phyloP scores from a whole-genome alignment of 352 stramenopile genomes.

The Phytophthora vignae region DNA sequence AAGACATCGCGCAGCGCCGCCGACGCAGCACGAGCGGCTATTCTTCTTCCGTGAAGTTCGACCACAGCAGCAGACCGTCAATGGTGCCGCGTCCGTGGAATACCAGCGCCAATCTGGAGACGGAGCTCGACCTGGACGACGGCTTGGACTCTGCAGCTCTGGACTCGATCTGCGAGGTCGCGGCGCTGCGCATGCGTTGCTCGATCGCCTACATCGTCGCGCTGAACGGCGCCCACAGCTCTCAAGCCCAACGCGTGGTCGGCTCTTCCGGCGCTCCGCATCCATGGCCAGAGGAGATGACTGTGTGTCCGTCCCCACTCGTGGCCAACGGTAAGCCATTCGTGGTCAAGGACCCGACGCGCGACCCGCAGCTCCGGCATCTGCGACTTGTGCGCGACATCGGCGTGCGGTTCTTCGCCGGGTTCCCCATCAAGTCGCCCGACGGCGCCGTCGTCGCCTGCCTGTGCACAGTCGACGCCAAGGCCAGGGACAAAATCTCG shows the following conservation, averaged over 20 bases:
- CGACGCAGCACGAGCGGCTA: constrained; percentile 32
- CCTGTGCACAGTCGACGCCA: constrained; percentile 50
- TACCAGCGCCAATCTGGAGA: constrained; percentile 30
- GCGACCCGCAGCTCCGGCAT: constrained; percentile 44
- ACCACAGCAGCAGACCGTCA: constrained; percentile 2
- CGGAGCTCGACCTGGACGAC: constrained; percentile 39
- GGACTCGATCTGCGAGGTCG: constrained; percentile 67
- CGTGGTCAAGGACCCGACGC: constrained; percentile 50
- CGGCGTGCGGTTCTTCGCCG: constrained; percentile 58
- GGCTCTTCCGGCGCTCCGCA: constrained; percentile 38
- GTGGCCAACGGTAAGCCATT: constrained; percentile 43
- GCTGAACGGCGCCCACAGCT: constrained; percentile 27
- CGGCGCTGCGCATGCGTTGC: constrained; percentile 52
- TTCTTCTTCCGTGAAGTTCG: constrained; percentile 7
- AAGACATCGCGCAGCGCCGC: constrained; percentile 24
- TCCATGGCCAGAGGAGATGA: constrained; percentile 23
- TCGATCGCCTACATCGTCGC: constrained; percentile 57
- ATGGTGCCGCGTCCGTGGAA: constrained; percentile 27
- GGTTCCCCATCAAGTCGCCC: constrained; percentile 56
- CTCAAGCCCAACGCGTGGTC: constrained; percentile 43
- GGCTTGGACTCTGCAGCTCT: constrained; percentile 50
- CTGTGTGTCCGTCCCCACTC: constrained; percentile 35
- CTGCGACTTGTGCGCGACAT: constrained; percentile 51
- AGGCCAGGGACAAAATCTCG: constrained; percentile 42
- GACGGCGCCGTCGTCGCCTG: constrained; percentile 38